A percentile compares a stretch with the other conserved stretches of the same genome.
Evolutionary conservation across 1,284 basidiomycete genomes (phyloP).

Genomic region (Leccinum griseonigrum): DNA sequence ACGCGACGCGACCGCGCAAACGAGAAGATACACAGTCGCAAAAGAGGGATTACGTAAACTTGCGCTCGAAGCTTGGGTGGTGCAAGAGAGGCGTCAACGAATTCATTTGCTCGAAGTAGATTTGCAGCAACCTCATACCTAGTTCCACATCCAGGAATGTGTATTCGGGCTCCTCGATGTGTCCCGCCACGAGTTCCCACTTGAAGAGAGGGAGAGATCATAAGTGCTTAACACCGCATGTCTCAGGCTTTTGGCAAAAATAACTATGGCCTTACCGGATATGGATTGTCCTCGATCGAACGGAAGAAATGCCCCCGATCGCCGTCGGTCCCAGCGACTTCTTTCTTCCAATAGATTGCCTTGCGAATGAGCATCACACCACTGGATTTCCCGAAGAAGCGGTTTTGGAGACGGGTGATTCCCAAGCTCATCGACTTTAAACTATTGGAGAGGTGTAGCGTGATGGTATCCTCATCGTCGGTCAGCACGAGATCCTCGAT

Average conservation of each 20-base stretch:
- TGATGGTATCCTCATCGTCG: constrained; percentile 35
- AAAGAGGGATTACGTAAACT: constrained; percentile 57
- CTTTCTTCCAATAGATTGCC: constrained; percentile 65
- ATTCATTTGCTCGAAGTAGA: constrained; percentile 66
- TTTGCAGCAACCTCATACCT: constrained; percentile 56
- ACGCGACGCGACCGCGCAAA: constrained; percentile 74
- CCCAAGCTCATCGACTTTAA: constrained; percentile 25
- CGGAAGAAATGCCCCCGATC: not conserved
- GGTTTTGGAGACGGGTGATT: constrained; percentile 33
- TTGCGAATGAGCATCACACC: constrained; percentile 63
- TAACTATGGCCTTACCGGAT: constrained; percentile 37
- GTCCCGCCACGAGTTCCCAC: constrained; percentile 40
- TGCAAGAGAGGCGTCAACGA: constrained; percentile 73
- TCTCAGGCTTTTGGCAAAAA: not conserved
- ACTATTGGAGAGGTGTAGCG: constrained; percentile 24
- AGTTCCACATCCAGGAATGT: constrained; percentile 65
- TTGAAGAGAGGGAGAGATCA: constrained; percentile 15
- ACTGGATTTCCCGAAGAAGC: constrained; percentile 75
- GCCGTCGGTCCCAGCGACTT: constrained; percentile 41
- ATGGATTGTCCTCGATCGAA: constrained; percentile 30
- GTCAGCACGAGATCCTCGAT: constrained; percentile 30
- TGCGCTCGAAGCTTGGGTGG: constrained; percentile 68
- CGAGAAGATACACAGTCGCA: constrained; percentile 65
- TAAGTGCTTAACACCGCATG: not conserved
- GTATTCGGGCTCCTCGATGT: constrained; percentile 22